phyloP scores from a whole-genome alignment of 306 rosid species.

The Vigna unguiculata region DNA sequence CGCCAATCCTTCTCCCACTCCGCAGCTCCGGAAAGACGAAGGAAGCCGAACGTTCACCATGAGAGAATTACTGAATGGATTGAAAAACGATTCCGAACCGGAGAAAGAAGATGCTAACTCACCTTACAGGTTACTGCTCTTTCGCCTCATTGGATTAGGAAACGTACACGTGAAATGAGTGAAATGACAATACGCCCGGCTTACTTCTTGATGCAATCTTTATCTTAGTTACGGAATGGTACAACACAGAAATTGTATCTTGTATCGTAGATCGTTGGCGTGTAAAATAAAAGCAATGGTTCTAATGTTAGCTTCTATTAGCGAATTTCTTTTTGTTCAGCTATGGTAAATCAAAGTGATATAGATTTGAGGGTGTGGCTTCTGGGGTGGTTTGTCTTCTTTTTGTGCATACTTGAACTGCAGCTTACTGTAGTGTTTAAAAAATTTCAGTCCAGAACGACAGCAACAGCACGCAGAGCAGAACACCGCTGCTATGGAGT shows the following conservation, averaged over 20 bases:
- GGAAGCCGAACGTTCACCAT: slow-evolving; percentile 96
- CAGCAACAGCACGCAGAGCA: slow-evolving; percentile 66
- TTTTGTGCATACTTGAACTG: background rate
- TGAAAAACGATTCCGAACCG: slow-evolving; percentile 72
- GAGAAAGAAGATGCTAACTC: slow-evolving; percentile 62
- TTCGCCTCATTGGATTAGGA: background rate
- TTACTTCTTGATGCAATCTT: background rate
- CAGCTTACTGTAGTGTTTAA: slow-evolving; percentile 39
- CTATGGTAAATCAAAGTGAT: slow-evolving; percentile 1
- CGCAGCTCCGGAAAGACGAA: slow-evolving; percentile 76
- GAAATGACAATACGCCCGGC: slow-evolving; percentile 10
- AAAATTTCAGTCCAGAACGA: slow-evolving; percentile 61
- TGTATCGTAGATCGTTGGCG: slow-evolving; percentile 18
- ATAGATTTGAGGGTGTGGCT: slow-evolving; percentile 29
- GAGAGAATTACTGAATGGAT: slow-evolving; percentile 87
- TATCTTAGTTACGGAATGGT: background rate
- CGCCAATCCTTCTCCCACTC: slow-evolving; percentile 40
- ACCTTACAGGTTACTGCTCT: slow-evolving; percentile 64
- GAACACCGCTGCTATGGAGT: slow-evolving; percentile 87
- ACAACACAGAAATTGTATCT: background rate
- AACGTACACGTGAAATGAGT: too few species aligned
- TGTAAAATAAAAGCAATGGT: background rate
- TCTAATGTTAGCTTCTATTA: slow-evolving; percentile 19
- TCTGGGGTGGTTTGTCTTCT: slow-evolving; percentile 5
- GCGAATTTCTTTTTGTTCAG: background rate